Conservation (phyloP, 441 rosid genomes). For the Geranium incanum region DNA sequence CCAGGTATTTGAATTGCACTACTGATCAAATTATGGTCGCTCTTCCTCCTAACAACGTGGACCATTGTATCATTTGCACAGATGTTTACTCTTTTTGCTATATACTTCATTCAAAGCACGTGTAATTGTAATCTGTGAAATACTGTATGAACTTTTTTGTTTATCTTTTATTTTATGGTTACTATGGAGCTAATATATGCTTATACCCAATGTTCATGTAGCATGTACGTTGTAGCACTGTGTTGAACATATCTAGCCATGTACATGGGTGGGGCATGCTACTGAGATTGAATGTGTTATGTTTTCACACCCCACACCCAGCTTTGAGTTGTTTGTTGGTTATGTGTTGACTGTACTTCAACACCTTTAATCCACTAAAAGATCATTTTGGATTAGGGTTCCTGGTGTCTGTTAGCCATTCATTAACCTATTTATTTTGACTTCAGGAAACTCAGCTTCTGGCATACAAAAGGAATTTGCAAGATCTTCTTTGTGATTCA, state of each 20-base stretch:
- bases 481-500: slow-evolving; percentile 72
- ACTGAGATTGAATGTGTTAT: neutral
- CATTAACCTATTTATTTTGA: neutral
- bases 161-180: too few species aligned
- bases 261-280: too few species aligned
- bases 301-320: neutral
- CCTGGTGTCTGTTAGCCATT: neutral
- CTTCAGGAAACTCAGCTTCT: slow-evolving; percentile 62
- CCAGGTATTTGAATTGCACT: slow-evolving; percentile 2
- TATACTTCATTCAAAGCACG: neutral
- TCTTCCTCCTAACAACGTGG: neutral
- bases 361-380: neutral
- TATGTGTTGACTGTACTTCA: too few species aligned
- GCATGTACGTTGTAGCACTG: too few species aligned
- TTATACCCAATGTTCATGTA: too few species aligned
- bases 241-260: too few species aligned
- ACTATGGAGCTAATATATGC: too few species aligned
- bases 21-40: neutral
- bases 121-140: neutral
- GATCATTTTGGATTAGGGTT: neutral
- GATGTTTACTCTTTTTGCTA: neutral
- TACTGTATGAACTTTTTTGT: neutral
- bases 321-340: too few species aligned
- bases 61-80: slow-evolving; percentile 1
- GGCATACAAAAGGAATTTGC: slow-evolving; percentile 61